A percentile compares a stretch with the other conserved stretches of the same genome.
These are phyloP conservation scores for Penicillium crystallinum DNA, from an alignment of 495 filamentous ascomycete genomes.

Conservation along the genomic window DNA sequence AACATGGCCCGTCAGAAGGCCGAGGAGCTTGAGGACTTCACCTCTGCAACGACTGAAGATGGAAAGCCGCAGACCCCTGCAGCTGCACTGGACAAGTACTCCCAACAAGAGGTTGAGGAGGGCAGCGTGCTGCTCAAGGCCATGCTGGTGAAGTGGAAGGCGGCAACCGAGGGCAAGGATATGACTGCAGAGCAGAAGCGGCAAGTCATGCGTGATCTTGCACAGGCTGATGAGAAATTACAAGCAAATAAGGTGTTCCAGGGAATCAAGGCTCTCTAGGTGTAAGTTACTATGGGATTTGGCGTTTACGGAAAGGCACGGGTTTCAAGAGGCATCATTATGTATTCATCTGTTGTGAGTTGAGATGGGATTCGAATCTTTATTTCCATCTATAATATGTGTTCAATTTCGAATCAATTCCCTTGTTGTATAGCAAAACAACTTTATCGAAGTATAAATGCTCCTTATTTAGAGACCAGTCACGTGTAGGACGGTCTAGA, in stretches of 20 bases:
- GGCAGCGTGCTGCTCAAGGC: conserved; percentile 85
- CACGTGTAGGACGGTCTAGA: conserved; percentile 24
- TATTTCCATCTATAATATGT: not conserved
- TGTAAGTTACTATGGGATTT: conserved; percentile 7
- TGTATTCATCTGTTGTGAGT: not conserved
- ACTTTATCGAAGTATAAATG: not conserved
- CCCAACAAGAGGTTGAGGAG: conserved; percentile 82
- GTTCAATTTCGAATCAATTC: not conserved
- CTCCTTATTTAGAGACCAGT: conserved; percentile 6
- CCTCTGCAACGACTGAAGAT: conserved; percentile 52
- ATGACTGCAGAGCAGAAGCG: conserved; percentile 77
- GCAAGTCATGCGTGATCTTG: conserved; percentile 70
- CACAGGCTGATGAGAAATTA: conserved; percentile 64
- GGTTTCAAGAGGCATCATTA: not conserved
- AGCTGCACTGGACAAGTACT: conserved; percentile 50
- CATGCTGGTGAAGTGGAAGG: conserved; percentile 83
- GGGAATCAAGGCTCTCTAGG: conserved; percentile 72
- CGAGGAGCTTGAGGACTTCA: conserved; percentile 96
- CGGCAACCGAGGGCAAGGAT: conserved; percentile 58
- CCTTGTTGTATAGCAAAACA: not conserved
- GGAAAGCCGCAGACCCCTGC: conserved; percentile 48
- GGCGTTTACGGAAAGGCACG: conserved; percentile 9
- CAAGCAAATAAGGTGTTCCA: conserved; percentile 84
- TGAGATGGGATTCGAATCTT: not conserved
- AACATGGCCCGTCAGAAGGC: conserved; percentile 98